These are phyloP conservation scores for Hibiscus mutabilis DNA, from an alignment of 345 rosid species.

Conservation along the genomic window DNA sequence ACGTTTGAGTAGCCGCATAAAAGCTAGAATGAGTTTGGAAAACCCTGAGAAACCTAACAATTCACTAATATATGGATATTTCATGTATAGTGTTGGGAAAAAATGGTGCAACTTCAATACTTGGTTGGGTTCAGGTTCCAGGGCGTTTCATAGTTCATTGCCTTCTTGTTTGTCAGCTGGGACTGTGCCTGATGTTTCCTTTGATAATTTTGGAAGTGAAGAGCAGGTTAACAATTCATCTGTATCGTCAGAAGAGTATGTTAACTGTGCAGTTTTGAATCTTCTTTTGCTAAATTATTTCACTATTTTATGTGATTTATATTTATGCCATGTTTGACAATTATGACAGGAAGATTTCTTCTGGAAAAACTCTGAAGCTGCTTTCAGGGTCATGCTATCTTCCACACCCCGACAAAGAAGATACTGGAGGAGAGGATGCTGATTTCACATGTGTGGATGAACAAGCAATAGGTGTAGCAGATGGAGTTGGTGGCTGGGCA, in stretches of 20 bases:
- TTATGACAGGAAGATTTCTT: constrained; percentile 36
- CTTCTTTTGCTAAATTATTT: neutral
- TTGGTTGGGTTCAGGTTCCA: constrained; percentile 31
- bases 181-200: constrained; percentile 60
- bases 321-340: neutral
- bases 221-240: constrained; percentile 41
- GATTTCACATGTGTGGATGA: constrained; percentile 79
- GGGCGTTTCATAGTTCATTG: constrained; percentile 49
- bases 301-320: neutral
- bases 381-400: constrained; percentile 84
- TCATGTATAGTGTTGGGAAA: constrained; percentile 44
- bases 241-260: constrained; percentile 54
- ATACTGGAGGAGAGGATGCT: constrained; percentile 99
- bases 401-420: constrained; percentile 99
- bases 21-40: constrained; percentile 54
- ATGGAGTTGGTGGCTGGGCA: constrained; percentile 99
- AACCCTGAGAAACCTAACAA: constrained; percentile 33
- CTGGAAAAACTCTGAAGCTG: constrained; percentile 54
- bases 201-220: constrained; percentile 46
- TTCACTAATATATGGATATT: constrained; percentile 46
- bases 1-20: constrained; percentile 29
- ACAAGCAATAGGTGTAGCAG: constrained; percentile 93
- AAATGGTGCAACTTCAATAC: constrained; percentile 36
- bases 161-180: constrained; percentile 44
- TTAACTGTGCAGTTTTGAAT: constrained; percentile 11